Evolutionary conservation across 805 yeast species (phyloP).

Genomic region (Trichomonascus vanleenenianus): DNA sequence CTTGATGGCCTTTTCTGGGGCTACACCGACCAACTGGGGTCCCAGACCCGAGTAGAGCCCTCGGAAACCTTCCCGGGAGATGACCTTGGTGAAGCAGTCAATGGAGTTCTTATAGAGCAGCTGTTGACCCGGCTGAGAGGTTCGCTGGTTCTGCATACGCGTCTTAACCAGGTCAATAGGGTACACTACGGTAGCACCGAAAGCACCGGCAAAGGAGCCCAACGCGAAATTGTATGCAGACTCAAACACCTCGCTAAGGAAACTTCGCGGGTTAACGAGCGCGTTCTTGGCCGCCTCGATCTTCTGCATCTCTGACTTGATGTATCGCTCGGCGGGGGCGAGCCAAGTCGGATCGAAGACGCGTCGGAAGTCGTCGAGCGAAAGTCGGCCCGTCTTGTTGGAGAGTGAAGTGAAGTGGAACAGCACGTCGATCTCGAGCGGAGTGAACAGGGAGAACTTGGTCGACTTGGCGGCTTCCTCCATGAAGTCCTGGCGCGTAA

Average conservation of each 20-base stretch:
- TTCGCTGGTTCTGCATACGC: conserved; percentile 93
- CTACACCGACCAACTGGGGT: conserved; percentile 94
- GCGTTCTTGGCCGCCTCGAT: conserved; percentile 35
- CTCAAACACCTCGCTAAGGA: conserved; percentile 61
- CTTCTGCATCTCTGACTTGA: conserved; percentile 25
- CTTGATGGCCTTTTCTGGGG: conserved; percentile 97
- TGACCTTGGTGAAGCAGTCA: conserved; percentile 78
- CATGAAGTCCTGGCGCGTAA: conserved; percentile 31
- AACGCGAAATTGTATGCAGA: conserved; percentile 79
- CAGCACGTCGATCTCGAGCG: conserved; percentile 36
- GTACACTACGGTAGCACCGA: conserved; percentile 96
- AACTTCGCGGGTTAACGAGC: conserved; percentile 30
- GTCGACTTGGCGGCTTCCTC: conserved; percentile 33
- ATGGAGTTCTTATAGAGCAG: conserved; percentile 64
- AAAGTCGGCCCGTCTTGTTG: conserved; percentile 25
- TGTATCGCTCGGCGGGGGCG: conserved; percentile 29
- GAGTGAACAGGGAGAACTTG: conserved; percentile 35
- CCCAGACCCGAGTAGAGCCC: conserved; percentile 90
- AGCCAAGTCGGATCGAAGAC: conserved; percentile 40
- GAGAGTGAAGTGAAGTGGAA: conserved; percentile 33
- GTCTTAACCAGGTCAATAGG: conserved; percentile 96
- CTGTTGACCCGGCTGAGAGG: conserved; percentile 40
- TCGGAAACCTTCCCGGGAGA: conserved; percentile 66
- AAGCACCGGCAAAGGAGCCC: conserved; percentile 94
- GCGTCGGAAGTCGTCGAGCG: conserved; percentile 30